Evolutionary conservation across 129 eudicot genomes (phyloP).

Genomic region (Chrysanthemum lavandulifolium): DNA sequence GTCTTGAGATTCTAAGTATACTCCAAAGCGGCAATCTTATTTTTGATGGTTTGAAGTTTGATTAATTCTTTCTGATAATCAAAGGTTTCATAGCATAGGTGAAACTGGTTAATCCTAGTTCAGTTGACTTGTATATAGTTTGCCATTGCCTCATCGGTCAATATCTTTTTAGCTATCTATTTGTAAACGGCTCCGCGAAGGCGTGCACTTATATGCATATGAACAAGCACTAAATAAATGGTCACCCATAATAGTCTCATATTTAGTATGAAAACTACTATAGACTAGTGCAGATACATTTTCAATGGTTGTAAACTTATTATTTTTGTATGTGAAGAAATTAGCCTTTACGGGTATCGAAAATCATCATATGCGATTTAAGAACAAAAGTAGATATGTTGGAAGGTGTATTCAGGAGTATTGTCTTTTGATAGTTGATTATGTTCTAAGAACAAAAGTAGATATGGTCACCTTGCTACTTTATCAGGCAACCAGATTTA

Average conservation of each 20-base stretch:
- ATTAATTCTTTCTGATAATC: not conserved
- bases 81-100: not conserved
- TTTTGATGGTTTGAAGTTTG: no score
- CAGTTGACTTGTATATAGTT: conserved; percentile 5
- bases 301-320: not conserved
- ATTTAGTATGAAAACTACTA: no score
- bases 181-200: not conserved
- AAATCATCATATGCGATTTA: no score
- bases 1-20: no score
- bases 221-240: not conserved
- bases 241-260: not conserved
- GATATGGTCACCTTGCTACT: not conserved
- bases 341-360: no score
- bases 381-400: no score
- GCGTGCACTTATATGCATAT: not conserved
- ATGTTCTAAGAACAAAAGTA: no score
- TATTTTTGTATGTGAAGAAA: no score
- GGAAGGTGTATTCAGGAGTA: no score
- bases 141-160: not conserved
- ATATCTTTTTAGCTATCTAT: not conserved
- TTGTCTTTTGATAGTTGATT: no score
- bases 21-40: no score
- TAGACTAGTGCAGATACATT: not conserved
- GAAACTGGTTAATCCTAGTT: not conserved
- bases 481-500: no score